These are phyloP conservation scores for Leccinum variicolor DNA, from an alignment of 768 basidiomycete genomes.

Conservation along the genomic window DNA sequence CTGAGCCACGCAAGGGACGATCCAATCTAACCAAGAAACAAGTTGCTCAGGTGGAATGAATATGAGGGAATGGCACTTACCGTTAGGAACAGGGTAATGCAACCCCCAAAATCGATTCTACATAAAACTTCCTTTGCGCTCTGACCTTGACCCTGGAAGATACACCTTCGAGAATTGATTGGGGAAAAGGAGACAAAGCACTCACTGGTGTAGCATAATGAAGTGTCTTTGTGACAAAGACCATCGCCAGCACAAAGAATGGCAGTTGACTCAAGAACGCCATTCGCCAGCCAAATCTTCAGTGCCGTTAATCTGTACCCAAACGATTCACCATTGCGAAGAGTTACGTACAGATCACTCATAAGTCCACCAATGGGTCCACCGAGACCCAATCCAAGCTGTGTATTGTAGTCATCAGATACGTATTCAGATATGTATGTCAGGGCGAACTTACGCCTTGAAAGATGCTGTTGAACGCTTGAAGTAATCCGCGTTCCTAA, in stretches of 20 bases:
- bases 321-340: background rate
- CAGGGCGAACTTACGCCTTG: constrained; percentile 11
- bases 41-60: background rate
- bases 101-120: constrained; percentile 80
- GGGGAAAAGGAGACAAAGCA: no score
- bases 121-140: constrained; percentile 62
- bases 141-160: constrained; percentile 57
- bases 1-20: constrained; percentile 72
- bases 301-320: constrained; percentile 30
- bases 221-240: constrained; percentile 49
- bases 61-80: constrained; percentile 35
- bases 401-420: background rate
- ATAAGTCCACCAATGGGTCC: constrained; percentile 22
- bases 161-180: background rate
- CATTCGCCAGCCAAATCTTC: constrained; percentile 51
- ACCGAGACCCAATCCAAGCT: constrained; percentile 24
- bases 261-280: constrained; percentile 74
- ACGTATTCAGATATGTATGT: background rate
- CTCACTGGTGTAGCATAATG: constrained; percentile 65
- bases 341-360: constrained; percentile 17
- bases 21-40: constrained; percentile 37
- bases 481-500: constrained; percentile 13
- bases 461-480: constrained; percentile 44
- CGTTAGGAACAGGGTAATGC: constrained; percentile 50
- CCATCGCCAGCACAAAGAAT: constrained; percentile 49